Evolutionary conservation across 768 basidiomycete genomes (phyloP).

Genomic region (Rhodotorula kratochvilovae): DNA sequence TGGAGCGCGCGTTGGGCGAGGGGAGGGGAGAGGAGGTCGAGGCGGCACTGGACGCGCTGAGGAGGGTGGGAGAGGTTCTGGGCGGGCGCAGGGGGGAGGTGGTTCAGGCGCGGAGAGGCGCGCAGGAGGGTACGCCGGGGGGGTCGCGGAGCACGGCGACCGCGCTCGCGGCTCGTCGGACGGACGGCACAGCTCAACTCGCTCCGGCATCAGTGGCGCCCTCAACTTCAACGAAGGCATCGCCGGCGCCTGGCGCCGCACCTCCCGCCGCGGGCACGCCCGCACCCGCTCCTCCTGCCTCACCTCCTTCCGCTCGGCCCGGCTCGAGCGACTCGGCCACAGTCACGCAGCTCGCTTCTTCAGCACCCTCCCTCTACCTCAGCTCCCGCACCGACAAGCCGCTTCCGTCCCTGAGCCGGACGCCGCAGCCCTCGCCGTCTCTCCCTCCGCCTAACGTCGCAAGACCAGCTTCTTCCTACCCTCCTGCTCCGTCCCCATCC

Average conservation of each 20-base stretch:
- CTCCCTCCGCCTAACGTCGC: not conserved
- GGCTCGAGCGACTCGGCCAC: too few species aligned
- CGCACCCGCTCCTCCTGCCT: too few species aligned
- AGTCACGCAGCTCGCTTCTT: too few species aligned
- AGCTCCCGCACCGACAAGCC: conserved; percentile 15
- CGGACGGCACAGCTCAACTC: too few species aligned
- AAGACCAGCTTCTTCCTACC: not conserved
- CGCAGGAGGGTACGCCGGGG: not conserved
- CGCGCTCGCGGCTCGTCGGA: too few species aligned
- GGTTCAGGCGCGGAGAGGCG: too few species aligned
- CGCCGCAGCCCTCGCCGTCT: not conserved
- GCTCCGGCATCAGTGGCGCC: too few species aligned
- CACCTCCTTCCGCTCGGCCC: not conserved
- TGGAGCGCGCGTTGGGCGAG: not conserved
- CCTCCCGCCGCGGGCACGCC: too few species aligned
- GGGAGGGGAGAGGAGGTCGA: not conserved
- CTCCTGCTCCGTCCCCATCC: not conserved
- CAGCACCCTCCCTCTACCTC: conserved; percentile 1
- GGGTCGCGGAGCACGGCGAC: not conserved
- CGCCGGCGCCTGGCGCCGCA: too few species aligned
- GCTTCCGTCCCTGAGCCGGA: conserved; percentile 16
- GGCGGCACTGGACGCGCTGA: conserved; percentile 33
- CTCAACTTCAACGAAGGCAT: too few species aligned
- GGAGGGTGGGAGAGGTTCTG: conserved; percentile 33
- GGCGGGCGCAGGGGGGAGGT: conserved; percentile 8